These are phyloP conservation scores for Nannizziopsis barbatae DNA, from an alignment of 2,329 filamentous ascomycete genomes.

Conservation along the genomic window DNA sequence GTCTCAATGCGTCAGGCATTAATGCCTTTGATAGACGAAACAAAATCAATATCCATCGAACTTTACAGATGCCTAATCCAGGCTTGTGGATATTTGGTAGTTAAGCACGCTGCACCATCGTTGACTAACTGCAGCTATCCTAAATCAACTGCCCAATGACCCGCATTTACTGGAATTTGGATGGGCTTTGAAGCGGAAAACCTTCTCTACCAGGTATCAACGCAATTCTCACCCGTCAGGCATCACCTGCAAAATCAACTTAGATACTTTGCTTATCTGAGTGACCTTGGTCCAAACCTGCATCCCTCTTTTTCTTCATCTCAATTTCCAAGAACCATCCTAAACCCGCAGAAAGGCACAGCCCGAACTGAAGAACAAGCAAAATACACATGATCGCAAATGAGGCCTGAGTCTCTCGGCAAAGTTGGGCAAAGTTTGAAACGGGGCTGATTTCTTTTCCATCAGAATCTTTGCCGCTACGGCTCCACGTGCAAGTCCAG, in stretches of 20 bases:
- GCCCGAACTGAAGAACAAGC: slow-evolving; percentile 27
- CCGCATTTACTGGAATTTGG: no score
- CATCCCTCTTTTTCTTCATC: slow-evolving; percentile 12
- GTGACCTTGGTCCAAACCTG: background rate
- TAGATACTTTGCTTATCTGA: slow-evolving; percentile 6
- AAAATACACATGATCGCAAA: slow-evolving; percentile 28
- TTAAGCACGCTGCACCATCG: no score
- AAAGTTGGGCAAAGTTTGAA: slow-evolving; percentile 29
- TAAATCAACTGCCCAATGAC: no score
- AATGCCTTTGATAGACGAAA: no score
- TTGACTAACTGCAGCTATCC: no score
- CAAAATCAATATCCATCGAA: no score
- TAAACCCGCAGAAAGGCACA: slow-evolving; percentile 24
- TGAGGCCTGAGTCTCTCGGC: slow-evolving; percentile 27
- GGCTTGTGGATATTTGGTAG: no score
- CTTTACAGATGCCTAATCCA: no score
- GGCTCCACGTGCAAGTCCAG: slow-evolving; percentile 35
- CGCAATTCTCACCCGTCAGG: no score
- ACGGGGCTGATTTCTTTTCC: slow-evolving; percentile 21
- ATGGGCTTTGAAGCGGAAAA: no score
- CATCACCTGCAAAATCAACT: background rate
- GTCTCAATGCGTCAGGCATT: no score
- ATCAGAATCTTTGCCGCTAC: slow-evolving; percentile 12
- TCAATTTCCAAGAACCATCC: slow-evolving; percentile 24
- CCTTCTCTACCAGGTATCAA: no score